Evolutionary conservation across 202 grass and related monocot genomes (phyloP).

Genomic region (Schoenoplectus tabernaemontani): DNA sequence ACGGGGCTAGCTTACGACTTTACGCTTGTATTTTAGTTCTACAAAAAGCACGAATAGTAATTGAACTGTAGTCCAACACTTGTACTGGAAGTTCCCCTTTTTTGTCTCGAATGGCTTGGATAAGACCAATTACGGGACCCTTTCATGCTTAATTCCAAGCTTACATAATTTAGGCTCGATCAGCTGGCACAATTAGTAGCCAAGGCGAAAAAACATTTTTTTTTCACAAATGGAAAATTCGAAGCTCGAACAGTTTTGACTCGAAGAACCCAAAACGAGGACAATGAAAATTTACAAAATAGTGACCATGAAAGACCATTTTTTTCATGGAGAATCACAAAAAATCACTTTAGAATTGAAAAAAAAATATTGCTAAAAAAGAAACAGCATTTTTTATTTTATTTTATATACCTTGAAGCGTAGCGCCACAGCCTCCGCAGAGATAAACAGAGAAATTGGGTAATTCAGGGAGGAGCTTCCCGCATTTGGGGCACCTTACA

Average conservation of each 20-base stretch:
- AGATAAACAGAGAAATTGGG: slow-evolving; percentile 82
- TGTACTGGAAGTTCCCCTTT: background rate
- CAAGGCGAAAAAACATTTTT: slow-evolving; percentile 3
- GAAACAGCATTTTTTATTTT: background rate
- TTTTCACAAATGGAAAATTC: slow-evolving; percentile 9
- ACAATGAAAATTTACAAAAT: too few relatives aligned
- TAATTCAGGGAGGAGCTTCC: slow-evolving; percentile 90
- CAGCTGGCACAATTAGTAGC: background rate
- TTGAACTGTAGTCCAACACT: background rate
- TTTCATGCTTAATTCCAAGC: background rate
- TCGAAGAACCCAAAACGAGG: too few relatives aligned
- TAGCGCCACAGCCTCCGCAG: slow-evolving; percentile 76
- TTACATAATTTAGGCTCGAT: background rate
- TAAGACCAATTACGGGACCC: background rate
- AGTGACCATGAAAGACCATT: background rate
- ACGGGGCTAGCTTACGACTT: background rate
- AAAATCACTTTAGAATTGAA: background rate
- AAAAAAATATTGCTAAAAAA: background rate
- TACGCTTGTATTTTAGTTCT: slow-evolving; percentile 16
- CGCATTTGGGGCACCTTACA: slow-evolving; percentile 89
- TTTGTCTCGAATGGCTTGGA: background rate
- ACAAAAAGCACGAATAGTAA: background rate
- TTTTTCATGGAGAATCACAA: background rate
- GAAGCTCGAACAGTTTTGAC: too few relatives aligned
- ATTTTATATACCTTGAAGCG: slow-evolving; percentile 54